A percentile compares a stretch with the other conserved stretches of the same genome.
Evolutionary conservation across 495 filamentous ascomycete genomes (phyloP).

Genomic region (Parathielavia appendiculata): DNA sequence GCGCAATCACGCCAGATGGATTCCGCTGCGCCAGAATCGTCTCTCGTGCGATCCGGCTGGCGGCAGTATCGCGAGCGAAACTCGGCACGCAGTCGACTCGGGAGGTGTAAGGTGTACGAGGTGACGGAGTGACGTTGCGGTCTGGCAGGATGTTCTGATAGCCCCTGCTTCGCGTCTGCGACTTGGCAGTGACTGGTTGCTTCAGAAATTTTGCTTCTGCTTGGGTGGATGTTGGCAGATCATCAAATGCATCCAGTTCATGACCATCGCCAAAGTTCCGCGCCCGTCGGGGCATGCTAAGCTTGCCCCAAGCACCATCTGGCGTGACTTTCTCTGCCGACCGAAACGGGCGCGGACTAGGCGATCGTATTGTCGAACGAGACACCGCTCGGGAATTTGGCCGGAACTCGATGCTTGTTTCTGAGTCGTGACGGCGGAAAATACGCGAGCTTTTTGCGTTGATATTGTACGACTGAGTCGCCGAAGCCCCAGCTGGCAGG

Average conservation of each 20-base stretch:
- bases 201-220: constrained; percentile 78
- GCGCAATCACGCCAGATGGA: constrained; percentile 52
- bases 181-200: constrained; percentile 66
- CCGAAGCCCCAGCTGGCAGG: constrained; percentile 69
- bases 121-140: constrained; percentile 50
- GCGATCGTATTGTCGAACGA: constrained; percentile 50
- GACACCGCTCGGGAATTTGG: constrained; percentile 53
- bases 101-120: constrained; percentile 53
- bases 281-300: constrained; percentile 67
- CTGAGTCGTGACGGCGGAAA: constrained; percentile 70
- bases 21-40: constrained; percentile 62
- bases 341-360: constrained; percentile 48
- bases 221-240: constrained; percentile 81
- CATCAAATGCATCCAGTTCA: constrained; percentile 89
- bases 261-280: constrained; percentile 87
- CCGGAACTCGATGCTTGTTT: constrained; percentile 50
- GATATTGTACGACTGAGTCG: constrained; percentile 72
- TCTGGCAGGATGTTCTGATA: constrained; percentile 52
- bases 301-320: constrained; percentile 46
- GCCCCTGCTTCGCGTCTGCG: constrained; percentile 56
- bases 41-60: constrained; percentile 85
- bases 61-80: constrained; percentile 91
- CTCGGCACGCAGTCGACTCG: constrained; percentile 59
- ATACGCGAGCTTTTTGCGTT: constrained; percentile 63
- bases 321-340: constrained; percentile 35